These are phyloP conservation scores for Leccinum fallax DNA, from an alignment of 1,284 basidiomycete genomes.

Conservation along the genomic window DNA sequence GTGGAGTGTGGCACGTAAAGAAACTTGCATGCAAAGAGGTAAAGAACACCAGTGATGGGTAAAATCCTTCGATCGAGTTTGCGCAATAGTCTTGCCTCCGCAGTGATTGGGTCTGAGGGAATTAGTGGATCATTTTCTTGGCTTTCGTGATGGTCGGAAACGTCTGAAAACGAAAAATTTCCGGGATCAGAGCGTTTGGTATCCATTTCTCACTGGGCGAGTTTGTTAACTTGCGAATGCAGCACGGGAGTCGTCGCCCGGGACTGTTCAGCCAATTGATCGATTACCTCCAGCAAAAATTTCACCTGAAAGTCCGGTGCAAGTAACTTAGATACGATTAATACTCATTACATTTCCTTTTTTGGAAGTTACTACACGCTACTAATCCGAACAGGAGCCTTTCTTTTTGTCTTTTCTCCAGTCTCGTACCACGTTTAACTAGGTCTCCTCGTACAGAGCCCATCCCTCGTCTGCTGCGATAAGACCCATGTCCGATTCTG, in stretches of 20 bases:
- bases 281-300: no score
- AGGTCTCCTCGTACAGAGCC: no score
- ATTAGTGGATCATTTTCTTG: conserved; percentile 27
- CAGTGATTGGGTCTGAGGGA: conserved; percentile 26
- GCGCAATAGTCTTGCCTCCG: conserved; percentile 61
- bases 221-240: background rate
- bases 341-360: no score
- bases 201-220: conserved; percentile 12
- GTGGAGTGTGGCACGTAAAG: conserved; percentile 1
- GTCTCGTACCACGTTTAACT: no score
- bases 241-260: no score
- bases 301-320: no score
- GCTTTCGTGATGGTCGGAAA: conserved; percentile 2
- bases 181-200: conserved; percentile 16
- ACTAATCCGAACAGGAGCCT: no score
- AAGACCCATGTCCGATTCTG: background rate
- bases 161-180: conserved; percentile 6
- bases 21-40: conserved; percentile 71
- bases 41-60: conserved; percentile 70
- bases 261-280: no score
- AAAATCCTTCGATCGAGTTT: conserved; percentile 70
- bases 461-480: no score
- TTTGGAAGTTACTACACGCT: no score
- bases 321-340: no score
- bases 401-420: no score